Evolutionary conservation across 371 early-diverging fungal genomes (phyloP).

Genomic region (Gilbertella persicaria): DNA sequence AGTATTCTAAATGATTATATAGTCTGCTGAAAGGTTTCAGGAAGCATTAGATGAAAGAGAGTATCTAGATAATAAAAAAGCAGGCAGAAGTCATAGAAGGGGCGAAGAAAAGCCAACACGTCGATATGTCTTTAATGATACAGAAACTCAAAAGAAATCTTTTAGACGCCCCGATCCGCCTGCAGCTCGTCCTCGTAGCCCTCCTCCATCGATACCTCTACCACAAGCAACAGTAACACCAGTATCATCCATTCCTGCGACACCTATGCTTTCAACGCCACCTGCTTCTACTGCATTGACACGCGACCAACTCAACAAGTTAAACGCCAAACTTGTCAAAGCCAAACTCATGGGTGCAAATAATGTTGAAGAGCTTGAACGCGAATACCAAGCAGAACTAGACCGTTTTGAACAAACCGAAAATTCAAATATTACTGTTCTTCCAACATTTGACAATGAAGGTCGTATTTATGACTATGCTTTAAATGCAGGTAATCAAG

Average conservation of each 20-base stretch:
- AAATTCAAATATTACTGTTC: constrained; percentile 32
- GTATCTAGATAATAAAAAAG: constrained; percentile 56
- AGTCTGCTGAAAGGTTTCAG: constrained; percentile 68
- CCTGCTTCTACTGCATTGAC: constrained; percentile 40
- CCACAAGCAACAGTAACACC: not conserved
- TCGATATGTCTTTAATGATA: constrained; percentile 39
- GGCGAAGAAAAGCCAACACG: constrained; percentile 12
- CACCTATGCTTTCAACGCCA: constrained; percentile 4
- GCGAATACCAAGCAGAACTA: constrained; percentile 63
- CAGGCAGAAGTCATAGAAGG: constrained; percentile 3
- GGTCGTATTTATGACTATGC: constrained; percentile 60
- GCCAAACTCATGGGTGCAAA: constrained; percentile 74
- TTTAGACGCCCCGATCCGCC: constrained; percentile 23
- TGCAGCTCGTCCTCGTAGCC: not conserved
- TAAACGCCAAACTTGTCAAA: constrained; percentile 81
- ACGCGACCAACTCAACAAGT: constrained; percentile 79
- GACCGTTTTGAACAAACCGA: constrained; percentile 36
- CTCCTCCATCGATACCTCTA: constrained; percentile 4
- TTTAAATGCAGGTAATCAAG: constrained; percentile 12
- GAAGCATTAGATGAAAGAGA: constrained; percentile 70
- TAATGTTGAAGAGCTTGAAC: constrained; percentile 68
- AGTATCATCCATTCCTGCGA: not conserved
- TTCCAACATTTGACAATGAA: constrained; percentile 69
- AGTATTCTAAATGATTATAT: not conserved
- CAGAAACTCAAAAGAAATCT: constrained; percentile 9